Conservation (phyloP, 2,329 filamentous ascomycete genomes). For the Sporothrix dimorphospora region DNA sequence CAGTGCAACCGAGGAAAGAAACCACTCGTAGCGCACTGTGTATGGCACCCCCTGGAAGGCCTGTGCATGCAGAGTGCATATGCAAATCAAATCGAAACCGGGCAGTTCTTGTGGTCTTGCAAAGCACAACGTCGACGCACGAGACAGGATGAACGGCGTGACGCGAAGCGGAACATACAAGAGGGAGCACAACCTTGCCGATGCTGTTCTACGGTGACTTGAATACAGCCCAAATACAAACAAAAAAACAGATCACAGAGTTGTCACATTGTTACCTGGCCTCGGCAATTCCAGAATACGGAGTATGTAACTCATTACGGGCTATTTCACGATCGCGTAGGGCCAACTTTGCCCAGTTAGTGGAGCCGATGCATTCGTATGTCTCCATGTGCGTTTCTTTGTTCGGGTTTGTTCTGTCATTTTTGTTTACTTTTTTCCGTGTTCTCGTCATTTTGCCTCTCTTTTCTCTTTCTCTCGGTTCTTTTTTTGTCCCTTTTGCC, state of each 20-base stretch:
- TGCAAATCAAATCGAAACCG: slow-evolving; percentile 5
- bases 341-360: not conserved
- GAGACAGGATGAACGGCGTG: not conserved
- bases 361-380: not conserved
- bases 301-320: not conserved
- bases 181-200: not conserved
- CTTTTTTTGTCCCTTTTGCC: slow-evolving; percentile 3
- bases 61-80: not conserved
- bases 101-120: not conserved
- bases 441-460: no score
- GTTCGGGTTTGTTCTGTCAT: not conserved
- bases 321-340: not conserved
- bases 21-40: not conserved
- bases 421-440: not conserved
- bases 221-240: not conserved
- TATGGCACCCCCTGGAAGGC: not conserved
- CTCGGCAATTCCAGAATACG: not conserved
- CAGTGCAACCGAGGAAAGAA: not conserved
- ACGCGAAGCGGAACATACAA: not conserved
- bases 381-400: slow-evolving; percentile 7
- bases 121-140: not conserved
- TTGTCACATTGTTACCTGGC: not conserved
- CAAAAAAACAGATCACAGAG: not conserved
- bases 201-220: not conserved
- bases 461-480: not conserved